These are phyloP conservation scores for Coniochaeta sp. DNA, from an alignment of 2,329 filamentous ascomycete genomes.

Conservation along the genomic window DNA sequence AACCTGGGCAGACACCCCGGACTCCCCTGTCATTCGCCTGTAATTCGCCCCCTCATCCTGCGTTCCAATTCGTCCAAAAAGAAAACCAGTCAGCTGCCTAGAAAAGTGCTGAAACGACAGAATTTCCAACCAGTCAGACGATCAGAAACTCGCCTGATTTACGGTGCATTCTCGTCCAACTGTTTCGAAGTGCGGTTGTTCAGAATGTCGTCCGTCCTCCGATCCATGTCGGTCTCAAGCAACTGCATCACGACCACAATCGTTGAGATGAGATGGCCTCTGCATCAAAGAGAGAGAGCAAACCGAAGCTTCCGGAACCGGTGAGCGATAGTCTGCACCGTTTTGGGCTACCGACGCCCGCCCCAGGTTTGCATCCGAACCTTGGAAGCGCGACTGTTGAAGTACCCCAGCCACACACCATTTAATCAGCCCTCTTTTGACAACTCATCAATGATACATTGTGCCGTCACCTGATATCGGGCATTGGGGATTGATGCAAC, in stretches of 20 bases:
- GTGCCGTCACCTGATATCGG: not conserved
- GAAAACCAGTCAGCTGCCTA: not conserved
- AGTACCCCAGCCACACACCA: not conserved
- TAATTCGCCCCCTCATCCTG: not conserved
- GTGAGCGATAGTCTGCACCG: not conserved
- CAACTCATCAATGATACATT: conserved; percentile 4
- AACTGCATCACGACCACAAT: no score
- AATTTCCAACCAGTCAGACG: not conserved
- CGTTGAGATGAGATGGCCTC: no score
- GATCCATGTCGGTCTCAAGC: not conserved
- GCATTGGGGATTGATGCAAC: conserved; percentile 1
- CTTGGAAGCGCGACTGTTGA: not conserved
- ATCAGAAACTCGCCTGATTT: not conserved
- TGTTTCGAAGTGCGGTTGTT: not conserved
- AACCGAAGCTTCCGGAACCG: not conserved
- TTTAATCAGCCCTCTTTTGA: not conserved
- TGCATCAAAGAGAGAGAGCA: not conserved
- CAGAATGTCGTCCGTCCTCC: not conserved
- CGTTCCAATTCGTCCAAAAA: conserved; percentile 1
- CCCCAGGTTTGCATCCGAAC: not conserved
- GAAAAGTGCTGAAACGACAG: not conserved
- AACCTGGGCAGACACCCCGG: no score
- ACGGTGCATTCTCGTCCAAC: not conserved
- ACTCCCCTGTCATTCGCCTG: no score
- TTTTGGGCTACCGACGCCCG: not conserved